Evolutionary conservation across 768 basidiomycete species (phyloP), one percentile per base, ranked within the genome.

Genomic region (Mycena rebaudengoi): DNA sequence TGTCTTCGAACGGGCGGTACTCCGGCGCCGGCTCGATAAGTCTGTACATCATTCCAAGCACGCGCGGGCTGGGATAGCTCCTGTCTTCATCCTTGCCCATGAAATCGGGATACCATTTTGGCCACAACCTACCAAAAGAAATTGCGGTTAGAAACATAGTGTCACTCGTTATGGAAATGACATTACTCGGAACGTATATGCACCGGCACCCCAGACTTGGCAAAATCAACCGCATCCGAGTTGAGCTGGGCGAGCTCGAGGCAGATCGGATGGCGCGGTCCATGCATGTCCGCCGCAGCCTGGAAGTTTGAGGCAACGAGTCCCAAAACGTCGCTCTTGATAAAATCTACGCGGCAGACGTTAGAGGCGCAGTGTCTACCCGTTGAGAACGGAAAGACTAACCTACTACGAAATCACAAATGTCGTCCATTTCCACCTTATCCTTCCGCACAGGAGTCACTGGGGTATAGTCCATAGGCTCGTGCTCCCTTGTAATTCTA

Each of bases 141-240:
- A n/a, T n/a, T n/a, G n/a, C n/a, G n/a, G n/a, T n/a, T n/a, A n/a
- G n/a, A n/a, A n/a, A n/a, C n/a, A n/a, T n/a, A n/a, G n/a, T n/a
- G n/a, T n/a, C n/a, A n/a, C n/a, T n/a, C n/a, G n/a, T n/a, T n/a
- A n/a, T n/a, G n/a, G n/a, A n/a, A n/a, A n/a, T n/a, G n/a, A n/a
- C n/a, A 65, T 59, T 26, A 10, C 1, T 37, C 6, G 0, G 63
- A n/a, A n/a, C n/a, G 62, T 13, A 68, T 54, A 3, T 49, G 40
- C 13, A 68, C 67, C 0, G 64, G 18, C 6, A 65, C 56, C 2
- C 67, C 67, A 2, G 64, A 65, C 18, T 68, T 68, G 0, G 60
- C 39, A n/a, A 68, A 68, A 43, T 68, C 67, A 2, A 68, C 67
- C 6, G 67, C 67, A 29, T 68, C 57, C 3, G 64, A 65, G n/a